Evolutionary conservation across 768 basidiomycete species (phyloP).

Genomic region (Leccinum pellstonianum): DNA sequence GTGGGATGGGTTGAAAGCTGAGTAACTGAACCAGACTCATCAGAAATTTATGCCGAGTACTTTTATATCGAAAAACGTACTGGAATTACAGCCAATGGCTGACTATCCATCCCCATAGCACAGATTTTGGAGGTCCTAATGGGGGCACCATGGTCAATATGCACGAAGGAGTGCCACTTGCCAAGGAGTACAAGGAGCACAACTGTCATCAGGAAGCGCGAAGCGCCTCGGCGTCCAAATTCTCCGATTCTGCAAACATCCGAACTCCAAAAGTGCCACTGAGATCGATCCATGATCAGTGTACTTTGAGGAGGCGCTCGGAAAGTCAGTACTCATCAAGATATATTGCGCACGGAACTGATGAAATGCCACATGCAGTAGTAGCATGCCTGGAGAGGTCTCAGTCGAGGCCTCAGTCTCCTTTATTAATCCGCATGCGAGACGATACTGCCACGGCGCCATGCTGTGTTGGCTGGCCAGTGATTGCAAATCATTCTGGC

Average conservation of each 20-base stretch:
- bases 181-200: not conserved
- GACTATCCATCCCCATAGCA: too few relatives aligned
- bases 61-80: not conserved
- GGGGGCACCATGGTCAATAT: not conserved
- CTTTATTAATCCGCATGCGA: not conserved
- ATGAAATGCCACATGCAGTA: constrained; percentile 1
- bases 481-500: not conserved
- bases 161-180: not conserved
- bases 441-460: constrained; percentile 12
- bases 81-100: not conserved
- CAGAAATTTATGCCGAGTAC: not conserved
- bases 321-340: too few relatives aligned
- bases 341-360: not conserved
- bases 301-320: too few relatives aligned
- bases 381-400: not conserved
- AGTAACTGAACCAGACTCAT: not conserved
- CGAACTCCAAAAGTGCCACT: too few relatives aligned
- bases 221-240: too few relatives aligned
- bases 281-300: too few relatives aligned
- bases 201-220: too few relatives aligned
- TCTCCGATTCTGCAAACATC: too few relatives aligned
- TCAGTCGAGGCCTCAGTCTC: not conserved
- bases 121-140: not conserved
- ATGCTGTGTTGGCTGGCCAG: constrained; percentile 1
- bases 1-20: not conserved